Evolutionary conservation across 2,329 filamentous ascomycete genomes (phyloP), one percentile per base, ranked within the genome.

Genomic region (Nemania diffusa): DNA sequence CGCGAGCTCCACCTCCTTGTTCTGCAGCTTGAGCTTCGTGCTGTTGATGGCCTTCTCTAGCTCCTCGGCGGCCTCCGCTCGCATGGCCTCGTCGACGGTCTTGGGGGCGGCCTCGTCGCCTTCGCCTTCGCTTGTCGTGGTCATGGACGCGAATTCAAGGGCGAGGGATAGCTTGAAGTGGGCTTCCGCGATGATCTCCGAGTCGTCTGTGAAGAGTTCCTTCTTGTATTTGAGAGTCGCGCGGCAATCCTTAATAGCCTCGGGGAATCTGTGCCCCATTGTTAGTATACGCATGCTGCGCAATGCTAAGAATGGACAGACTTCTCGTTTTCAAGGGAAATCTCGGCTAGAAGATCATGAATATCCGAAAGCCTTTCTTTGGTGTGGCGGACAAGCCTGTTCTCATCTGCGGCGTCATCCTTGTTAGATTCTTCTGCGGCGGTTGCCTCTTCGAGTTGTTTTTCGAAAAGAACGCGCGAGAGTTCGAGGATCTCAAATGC

Each of bases 111-210:
- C 80, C 3, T 83, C 81, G 24, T 76, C 79, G 60, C n/a, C n/a
- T n/a, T 84, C 81, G 51, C 87, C 84, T 17, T 86, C 86, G 13
- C 84, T 80, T 1, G 87, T 84, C 20, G 84, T 85, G 5, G 90
- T 92, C 52, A 96, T 88, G 0, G 93, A 96, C 3, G 93, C 93
- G 73, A 98, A 98, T 77, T 99, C 96, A 29, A 99, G 87, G 0
- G 96, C 96, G 17, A 99, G 87, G 0, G 95, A 97, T 27, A 99
- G 90, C 81, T 97, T 98, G 84, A 92, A 99, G 82, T 99, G 94
- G 17, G 93, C 95, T 82, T 99, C 96, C 48, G 96, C 95, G 64
- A 98, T 87, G 58, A 97, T 87, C 73, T 94, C 92, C 15, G 92
- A 93, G 69, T 97, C 93, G 57, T 91, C 85, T 0, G 92, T 87